Conservation (phyloP, 2,329 filamentous ascomycete genomes). For the Camptophora hylomeconis region DNA sequence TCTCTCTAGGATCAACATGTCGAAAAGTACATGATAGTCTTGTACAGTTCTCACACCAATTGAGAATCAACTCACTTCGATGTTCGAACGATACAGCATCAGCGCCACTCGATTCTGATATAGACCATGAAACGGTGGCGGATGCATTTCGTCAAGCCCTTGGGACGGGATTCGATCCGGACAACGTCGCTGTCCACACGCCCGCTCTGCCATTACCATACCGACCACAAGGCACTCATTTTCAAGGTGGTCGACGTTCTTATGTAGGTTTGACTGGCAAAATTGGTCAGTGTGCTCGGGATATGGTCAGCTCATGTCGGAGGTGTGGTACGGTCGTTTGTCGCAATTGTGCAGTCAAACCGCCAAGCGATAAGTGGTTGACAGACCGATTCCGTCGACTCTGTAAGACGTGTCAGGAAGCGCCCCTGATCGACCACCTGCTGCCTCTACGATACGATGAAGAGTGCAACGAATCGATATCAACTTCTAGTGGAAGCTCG, state of each 20-base stretch:
- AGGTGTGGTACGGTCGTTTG: slow-evolving; percentile 67
- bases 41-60: slow-evolving; percentile 61
- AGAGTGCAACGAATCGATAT: slow-evolving; percentile 3
- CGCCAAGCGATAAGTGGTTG: slow-evolving; percentile 53
- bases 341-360: slow-evolving; percentile 81
- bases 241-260: slow-evolving; percentile 8
- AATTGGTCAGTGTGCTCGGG: slow-evolving; percentile 66
- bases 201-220: slow-evolving; percentile 10
- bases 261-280: slow-evolving; percentile 46
- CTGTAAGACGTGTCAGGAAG: slow-evolving; percentile 61
- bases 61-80: slow-evolving; percentile 63
- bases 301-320: slow-evolving; percentile 74
- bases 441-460: slow-evolving; percentile 5
- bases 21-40: slow-evolving; percentile 66
- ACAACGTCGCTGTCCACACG: slow-evolving; percentile 27
- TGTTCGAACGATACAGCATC: slow-evolving; percentile 62
- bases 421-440: slow-evolving; percentile 47
- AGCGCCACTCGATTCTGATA: no score
- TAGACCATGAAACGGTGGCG: neutral
- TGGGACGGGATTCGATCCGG: no score
- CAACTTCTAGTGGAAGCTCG: slow-evolving; percentile 14
- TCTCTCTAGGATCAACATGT: slow-evolving; percentile 71
- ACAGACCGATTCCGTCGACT: slow-evolving; percentile 68
- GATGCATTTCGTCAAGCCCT: slow-evolving; percentile 1
- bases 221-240: slow-evolving; percentile 20